Conservation (phyloP, 257 asterid species). For the Rehmannia glutinosa region DNA sequence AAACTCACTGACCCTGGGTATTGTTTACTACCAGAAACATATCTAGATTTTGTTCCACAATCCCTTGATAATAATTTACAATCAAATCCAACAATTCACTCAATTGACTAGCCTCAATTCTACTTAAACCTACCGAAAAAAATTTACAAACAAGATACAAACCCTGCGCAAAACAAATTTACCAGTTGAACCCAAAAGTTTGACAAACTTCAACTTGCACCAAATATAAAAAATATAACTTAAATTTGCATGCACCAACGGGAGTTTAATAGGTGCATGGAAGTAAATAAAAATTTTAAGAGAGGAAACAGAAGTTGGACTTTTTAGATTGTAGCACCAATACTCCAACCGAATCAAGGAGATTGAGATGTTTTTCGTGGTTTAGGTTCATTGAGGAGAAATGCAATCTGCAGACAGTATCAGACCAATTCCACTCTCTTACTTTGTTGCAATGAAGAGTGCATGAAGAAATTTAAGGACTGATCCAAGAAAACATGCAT, state of each 20-base stretch:
- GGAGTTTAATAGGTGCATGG: neutral
- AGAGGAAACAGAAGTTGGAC: neutral
- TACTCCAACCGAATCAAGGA: neutral
- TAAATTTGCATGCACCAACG: neutral
- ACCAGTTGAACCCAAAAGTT: slow-evolving; percentile 6
- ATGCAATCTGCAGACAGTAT: neutral
- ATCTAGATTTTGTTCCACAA: neutral
- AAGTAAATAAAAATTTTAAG: neutral
- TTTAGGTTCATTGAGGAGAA: neutral
- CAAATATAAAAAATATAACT: neutral
- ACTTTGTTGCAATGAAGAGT: neutral
- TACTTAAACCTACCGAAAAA: neutral
- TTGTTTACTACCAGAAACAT: neutral
- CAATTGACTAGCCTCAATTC: neutral
- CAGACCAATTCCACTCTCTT: slow-evolving; percentile 3
- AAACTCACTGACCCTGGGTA: neutral
- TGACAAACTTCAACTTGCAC: neutral
- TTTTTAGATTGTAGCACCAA: neutral
- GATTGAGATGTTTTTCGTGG: neutral
- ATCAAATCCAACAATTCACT: neutral
- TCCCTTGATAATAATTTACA: neutral
- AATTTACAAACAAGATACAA: neutral
- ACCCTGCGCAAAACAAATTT: neutral
- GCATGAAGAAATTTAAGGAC: neutral
- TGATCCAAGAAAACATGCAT: neutral